Evolutionary conservation across 495 filamentous ascomycete species (phyloP), one percentile per base, ranked within the genome.

Genomic region (Penicillium bovifimosum): DNA sequence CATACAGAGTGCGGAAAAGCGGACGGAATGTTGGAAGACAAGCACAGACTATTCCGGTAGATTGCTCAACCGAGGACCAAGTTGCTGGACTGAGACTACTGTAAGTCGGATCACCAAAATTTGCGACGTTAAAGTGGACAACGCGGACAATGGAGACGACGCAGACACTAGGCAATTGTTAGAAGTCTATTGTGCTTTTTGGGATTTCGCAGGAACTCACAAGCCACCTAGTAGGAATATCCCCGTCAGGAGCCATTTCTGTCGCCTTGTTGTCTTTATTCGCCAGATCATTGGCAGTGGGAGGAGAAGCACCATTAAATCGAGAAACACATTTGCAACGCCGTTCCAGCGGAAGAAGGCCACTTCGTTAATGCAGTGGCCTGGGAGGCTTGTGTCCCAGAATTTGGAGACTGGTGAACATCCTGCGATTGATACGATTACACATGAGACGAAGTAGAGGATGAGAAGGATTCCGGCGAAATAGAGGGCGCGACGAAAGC

Each of bases 51-150:
- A 82, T 77, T 1, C 69, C 76, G 18, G 76, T 57, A 10, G 75
- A 76, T 33, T 79, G 67, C 46, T 81, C 78, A 49, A 80, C 68
- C 10, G 76, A 70, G 35, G 71, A 76, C 70, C 77, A 80, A 17
- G 72, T 67, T n/a, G 72, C 60, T 9, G 72, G 63, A 11, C 51
- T 39, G 42, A 74, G 47, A 34, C 40, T 58, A 18, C 47, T 52
- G 41, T 50, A 61, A 2, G 60, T 61, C 5, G 41, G 39, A 41
- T 70, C 57, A 5, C 38, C 16, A 9, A 54, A 34, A 8, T 6
- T 42, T 17, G 29, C 18, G 13, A 41, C 38, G 9, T 47, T 24
- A 27, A 62, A 64, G 28, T 52, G 55, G 11, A 35, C 35, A 9
- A 61, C 34, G 5, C 57, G 60, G 24, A 64, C 44, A 29, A 67